phyloP scores from a whole-genome alignment of 176 grass and related monocot genomes.

The Oryza glaberrima region DNA sequence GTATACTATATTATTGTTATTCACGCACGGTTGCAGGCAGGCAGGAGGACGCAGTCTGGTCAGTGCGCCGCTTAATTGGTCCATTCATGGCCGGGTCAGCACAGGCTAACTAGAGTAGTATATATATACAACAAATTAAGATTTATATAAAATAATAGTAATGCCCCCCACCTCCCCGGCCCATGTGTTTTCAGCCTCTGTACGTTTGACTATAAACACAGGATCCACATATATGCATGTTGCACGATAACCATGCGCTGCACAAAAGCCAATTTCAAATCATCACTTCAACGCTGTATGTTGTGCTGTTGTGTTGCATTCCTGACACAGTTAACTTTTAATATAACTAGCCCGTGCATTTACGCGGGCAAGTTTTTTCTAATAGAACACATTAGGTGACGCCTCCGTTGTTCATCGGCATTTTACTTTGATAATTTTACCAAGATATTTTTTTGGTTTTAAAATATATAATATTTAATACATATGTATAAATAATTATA shows the following conservation, averaged over 20 bases:
- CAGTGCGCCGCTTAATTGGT: background rate
- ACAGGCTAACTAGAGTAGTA: background rate
- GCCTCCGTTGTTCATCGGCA: too few relatives aligned
- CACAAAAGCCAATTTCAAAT: background rate
- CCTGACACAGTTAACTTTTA: too few relatives aligned
- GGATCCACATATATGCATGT: background rate
- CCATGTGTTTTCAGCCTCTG: conserved; percentile 4
- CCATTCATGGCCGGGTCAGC: background rate
- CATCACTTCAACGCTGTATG: background rate
- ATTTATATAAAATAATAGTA: background rate
- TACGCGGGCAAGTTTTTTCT: too few relatives aligned
- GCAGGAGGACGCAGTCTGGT: background rate
- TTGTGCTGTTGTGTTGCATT: background rate
- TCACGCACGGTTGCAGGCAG: background rate
- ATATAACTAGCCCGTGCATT: too few relatives aligned
- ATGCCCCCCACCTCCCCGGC: background rate
- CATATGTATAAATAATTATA: too few relatives aligned
- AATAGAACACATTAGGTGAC: too few relatives aligned
- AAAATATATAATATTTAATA: too few relatives aligned
- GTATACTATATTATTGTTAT: background rate
- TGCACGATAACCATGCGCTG: background rate
- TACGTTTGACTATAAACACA: background rate
- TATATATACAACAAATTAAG: background rate
- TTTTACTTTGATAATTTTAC: too few relatives aligned
- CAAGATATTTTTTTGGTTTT: too few relatives aligned